Evolutionary conservation across 192 early-diverging fungal genomes (phyloP), one percentile per base, ranked within the genome.

Genomic region (Cetraspora pellucida): DNA sequence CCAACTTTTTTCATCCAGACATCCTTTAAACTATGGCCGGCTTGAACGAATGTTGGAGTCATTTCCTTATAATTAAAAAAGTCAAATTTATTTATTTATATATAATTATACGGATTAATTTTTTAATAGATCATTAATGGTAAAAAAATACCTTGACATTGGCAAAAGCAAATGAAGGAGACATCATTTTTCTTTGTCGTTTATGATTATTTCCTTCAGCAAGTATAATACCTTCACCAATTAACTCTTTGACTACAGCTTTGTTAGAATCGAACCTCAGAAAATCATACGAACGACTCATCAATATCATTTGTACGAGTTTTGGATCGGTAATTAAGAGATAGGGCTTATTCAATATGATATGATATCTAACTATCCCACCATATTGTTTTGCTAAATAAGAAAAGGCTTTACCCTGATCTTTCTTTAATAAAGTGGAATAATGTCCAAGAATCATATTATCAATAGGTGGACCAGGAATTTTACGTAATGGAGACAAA

Each of bases 141-240:
- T n/a, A n/a, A n/a, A n/a, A n/a, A 87, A n/a, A 81, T 9, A 70
- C 75, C 30, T 85, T 85, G 49, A 88, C 81, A 6, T 82, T 73
- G 28, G 78, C 58, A 63, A 82, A 66, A 11, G 74, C 72, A 46
- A 90, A 90, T 13, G 86, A 83, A 9, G 88, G 88, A 68, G 86
- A 86, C 13, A 90, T 58, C 83, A 88, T 82, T 67, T 87, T 88
- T 44, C 88, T 81, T 63, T 90, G 88, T 43, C 75, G 75, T 57
- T 64, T 70, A 75, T 90, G 88, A 9, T 28, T 80, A 57, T 80
- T 80, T 0, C 88, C 88, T 64, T 90, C 88, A 7, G 84, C 81
- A 10, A 90, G 73, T 37, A 90, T 46, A 10, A 90, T 60, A 16
- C 87, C 87, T 43, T 80, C 59, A n/a, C 88, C 87, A 23, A 89